Evolutionary conservation across 2,329 filamentous ascomycete genomes (phyloP).

Genomic region (Mycosphaerella arachidis): DNA sequence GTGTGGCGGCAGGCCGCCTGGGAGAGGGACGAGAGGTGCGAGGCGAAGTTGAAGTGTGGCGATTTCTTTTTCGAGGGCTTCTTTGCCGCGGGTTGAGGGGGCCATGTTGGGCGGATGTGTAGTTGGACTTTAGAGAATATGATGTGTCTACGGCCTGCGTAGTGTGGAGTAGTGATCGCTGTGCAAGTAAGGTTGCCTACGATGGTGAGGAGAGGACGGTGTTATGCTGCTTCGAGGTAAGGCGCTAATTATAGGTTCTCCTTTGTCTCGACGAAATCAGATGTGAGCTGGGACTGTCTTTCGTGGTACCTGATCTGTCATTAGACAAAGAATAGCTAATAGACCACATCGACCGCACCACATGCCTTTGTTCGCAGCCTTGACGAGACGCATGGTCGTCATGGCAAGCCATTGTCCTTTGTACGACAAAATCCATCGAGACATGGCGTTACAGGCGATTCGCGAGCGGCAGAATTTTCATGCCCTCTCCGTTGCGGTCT

Average conservation of each 20-base stretch:
- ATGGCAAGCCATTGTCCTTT: neutral
- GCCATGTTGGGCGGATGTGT: constrained; percentile 22
- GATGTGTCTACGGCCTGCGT: constrained; percentile 16
- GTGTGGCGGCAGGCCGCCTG: constrained; percentile 56
- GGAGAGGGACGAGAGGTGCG: constrained; percentile 56
- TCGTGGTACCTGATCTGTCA: neutral
- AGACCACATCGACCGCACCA: neutral
- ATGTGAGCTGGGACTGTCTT: neutral
- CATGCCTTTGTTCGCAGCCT: neutral
- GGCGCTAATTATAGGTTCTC: constrained; percentile 4
- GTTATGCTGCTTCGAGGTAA: neutral
- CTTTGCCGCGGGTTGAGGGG: constrained; percentile 29
- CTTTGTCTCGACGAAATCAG: constrained; percentile 11
- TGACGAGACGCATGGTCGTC: neutral
- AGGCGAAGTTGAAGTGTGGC: constrained; percentile 62
- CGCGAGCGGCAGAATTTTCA: neutral
- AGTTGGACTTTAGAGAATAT: neutral
- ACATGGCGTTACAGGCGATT: neutral
- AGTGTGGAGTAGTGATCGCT: constrained; percentile 6
- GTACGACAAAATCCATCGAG: neutral
- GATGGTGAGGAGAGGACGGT: constrained; percentile 1
- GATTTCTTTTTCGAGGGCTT: constrained; percentile 56
- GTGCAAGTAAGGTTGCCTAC: neutral
- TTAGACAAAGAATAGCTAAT: constrained; percentile 5
- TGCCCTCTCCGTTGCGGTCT: neutral